phyloP scores from a whole-genome alignment of 2,329 filamentous ascomycete species.

The Westerdykella ornata region DNA sequence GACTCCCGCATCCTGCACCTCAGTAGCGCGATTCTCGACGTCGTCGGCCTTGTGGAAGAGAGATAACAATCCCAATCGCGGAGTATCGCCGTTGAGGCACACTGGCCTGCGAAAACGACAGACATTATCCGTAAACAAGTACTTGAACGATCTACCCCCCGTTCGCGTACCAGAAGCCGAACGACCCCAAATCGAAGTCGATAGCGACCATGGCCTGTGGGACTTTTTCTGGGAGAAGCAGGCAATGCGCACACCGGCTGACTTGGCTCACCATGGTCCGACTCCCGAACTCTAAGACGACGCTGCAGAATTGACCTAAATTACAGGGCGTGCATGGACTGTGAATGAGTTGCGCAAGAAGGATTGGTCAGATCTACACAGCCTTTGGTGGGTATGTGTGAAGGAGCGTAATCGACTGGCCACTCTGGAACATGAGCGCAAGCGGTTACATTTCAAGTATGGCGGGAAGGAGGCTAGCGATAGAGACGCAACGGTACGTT shows the following conservation, averaged over 20 bases:
- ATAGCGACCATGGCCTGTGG: constrained; percentile 81
- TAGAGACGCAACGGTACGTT: constrained; percentile 62
- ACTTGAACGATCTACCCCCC: constrained; percentile 39
- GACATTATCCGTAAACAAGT: constrained; percentile 65
- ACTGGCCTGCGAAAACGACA: constrained; percentile 61
- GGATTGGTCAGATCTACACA: constrained; percentile 88
- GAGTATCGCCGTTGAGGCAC: constrained; percentile 71
- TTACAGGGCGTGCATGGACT: constrained; percentile 67
- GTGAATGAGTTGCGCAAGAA: constrained; percentile 80
- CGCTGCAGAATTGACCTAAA: neutral
- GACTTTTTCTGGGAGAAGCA: constrained; percentile 67
- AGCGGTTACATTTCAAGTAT: constrained; percentile 61
- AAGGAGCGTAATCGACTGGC: constrained; percentile 84
- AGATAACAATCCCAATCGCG: constrained; percentile 74
- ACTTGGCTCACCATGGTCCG: constrained; percentile 62
- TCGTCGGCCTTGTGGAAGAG: constrained; percentile 49
- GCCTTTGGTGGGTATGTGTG: constrained; percentile 88
- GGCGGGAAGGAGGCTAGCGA: constrained; percentile 61
- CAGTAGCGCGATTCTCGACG: constrained; percentile 50
- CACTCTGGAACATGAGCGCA: constrained; percentile 67
- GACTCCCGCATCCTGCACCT: constrained; percentile 30
- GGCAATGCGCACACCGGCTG: constrained; percentile 63
- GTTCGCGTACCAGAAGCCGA: constrained; percentile 64
- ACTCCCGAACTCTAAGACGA: neutral
- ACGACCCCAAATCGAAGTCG: constrained; percentile 53